Base-by-base conservation (phyloP, 2,329 filamentous ascomycete genomes). In the Talaromyces sp. region DNA sequence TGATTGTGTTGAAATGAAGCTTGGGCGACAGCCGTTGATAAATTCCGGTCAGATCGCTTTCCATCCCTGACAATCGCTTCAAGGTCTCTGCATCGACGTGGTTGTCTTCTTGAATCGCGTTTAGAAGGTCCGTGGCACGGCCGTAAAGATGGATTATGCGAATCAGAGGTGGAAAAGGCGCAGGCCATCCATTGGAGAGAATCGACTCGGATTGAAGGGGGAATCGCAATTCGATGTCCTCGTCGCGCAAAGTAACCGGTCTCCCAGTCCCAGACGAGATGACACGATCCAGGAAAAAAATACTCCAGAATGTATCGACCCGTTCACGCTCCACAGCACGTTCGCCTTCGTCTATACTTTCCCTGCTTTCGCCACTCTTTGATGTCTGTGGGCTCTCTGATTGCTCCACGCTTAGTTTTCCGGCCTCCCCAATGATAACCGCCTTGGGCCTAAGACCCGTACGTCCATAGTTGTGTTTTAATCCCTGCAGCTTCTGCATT, bases 261-360 rank as follows among this genome's bases (percentile, higher is more conserved):
- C 91, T 83, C 10, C 92, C 92, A 0, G 91, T 95, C 0, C 91
- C 91, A 0, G 90, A 93, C 0, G 91, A 96, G 27, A 96, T 93
- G 63, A 93, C 88, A 21, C 91, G 84, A 68, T 96, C 91, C 1
- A 96, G 82, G 65, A 96, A 88, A 72, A 96, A 96, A 11, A 96
- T 89, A 4, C 90, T 88, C 91, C 91, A 96, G 66, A 96, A 92
- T 0, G 91, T 93, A 68, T 96, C 90, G 50, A 91, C 87, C 17
- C 90, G 85, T 70, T 96, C 91, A 64, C 91, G 86, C 67, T 96
- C 91, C 3, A 90, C 84, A 7, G 77, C 67, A 84, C 88, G 64
- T 78, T 82, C 72, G 1, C 21, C 51, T 27, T 68, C 64, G n/a
- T 62, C 65, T 14, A 67, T 62, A 17, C 61, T 64, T 2, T 58